Percentiles rank a stretch among this genome's conserved stretches.
Conservation (phyloP, 163 green algal genomes). For the Scenedesmus sp. region DNA sequence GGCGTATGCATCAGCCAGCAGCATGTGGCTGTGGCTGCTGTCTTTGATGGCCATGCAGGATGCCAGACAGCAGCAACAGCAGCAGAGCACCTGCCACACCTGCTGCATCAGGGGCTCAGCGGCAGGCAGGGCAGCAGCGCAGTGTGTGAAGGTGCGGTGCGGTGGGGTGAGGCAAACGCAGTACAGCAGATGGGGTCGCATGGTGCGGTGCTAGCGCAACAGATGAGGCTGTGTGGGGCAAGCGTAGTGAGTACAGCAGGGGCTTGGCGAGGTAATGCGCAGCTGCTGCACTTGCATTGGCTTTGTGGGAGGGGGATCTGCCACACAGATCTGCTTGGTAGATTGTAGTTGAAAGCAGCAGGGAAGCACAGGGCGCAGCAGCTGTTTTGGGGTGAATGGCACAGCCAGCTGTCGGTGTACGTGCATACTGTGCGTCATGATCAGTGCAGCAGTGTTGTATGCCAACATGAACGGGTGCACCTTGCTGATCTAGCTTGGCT, state of each 20-base stretch:
- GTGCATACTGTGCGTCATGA: too few species aligned
- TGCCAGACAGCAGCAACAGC: slow-evolving; percentile 6
- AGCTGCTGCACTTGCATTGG: too few species aligned
- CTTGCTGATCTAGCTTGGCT: neutral
- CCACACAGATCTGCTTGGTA: too few species aligned
- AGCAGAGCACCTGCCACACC: slow-evolving; percentile 26
- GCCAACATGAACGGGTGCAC: neutral
- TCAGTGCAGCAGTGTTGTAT: too few species aligned
- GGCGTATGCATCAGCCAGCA: neutral
- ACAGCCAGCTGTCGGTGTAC: too few species aligned
- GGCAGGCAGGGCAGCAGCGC: neutral
- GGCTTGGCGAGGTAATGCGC: too few species aligned
- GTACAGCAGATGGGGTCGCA: neutral
- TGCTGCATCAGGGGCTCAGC: slow-evolving; percentile 39
- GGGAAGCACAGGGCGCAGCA: too few species aligned
- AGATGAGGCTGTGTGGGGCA: too few species aligned
- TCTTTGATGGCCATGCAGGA: slow-evolving; percentile 53
- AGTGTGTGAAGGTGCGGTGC: neutral
- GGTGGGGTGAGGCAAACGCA: neutral
- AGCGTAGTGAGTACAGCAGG: too few species aligned
- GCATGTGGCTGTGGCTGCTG: slow-evolving; percentile 24
- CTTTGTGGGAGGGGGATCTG: too few species aligned
- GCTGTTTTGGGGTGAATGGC: too few species aligned
- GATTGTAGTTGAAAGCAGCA: too few species aligned
- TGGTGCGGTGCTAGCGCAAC: neutral